Evolutionary conservation across 148 eudicot species (phyloP).

Genomic region (Chenopodium formosanum): DNA sequence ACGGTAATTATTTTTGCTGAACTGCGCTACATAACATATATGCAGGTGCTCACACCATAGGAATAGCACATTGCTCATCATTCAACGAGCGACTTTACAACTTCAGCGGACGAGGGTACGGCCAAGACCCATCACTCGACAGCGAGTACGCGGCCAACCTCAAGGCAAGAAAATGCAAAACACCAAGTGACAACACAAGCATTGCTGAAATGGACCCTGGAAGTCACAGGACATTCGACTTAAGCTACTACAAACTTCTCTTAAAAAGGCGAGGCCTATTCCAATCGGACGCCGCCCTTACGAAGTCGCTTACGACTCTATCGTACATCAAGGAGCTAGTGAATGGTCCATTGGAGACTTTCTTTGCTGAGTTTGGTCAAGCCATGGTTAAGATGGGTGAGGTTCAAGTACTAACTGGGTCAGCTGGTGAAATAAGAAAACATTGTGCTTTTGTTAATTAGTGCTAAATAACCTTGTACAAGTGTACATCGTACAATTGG

Average conservation of each 20-base stretch:
- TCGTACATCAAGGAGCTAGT: constrained; percentile 37
- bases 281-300: constrained; percentile 66
- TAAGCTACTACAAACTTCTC: constrained; percentile 55
- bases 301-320: constrained; percentile 40
- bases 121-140: constrained; percentile 61
- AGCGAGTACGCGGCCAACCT: constrained; percentile 64
- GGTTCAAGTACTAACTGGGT: constrained; percentile 58
- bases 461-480: neutral
- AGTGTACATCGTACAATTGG: neutral
- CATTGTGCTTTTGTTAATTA: constrained; percentile 62
- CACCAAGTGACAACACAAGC: constrained; percentile 48
- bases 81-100: constrained; percentile 50
- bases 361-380: constrained; percentile 50
- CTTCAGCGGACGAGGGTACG: constrained; percentile 35
- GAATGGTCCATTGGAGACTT: constrained; percentile 43
- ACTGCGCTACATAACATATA: too few species aligned
- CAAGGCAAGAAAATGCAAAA: constrained; percentile 52
- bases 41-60: constrained; percentile 69
- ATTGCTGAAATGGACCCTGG: constrained; percentile 88
- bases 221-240: constrained; percentile 70
- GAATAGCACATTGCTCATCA: constrained; percentile 51
- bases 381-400: constrained; percentile 77
- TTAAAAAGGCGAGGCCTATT: constrained; percentile 72
- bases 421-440: constrained; percentile 62
- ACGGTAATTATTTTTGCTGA: neutral